Evolutionary conservation across 768 basidiomycete species (phyloP), one percentile per base, ranked within the genome.

Genomic region (Hebeloma cylindrosporum): DNA sequence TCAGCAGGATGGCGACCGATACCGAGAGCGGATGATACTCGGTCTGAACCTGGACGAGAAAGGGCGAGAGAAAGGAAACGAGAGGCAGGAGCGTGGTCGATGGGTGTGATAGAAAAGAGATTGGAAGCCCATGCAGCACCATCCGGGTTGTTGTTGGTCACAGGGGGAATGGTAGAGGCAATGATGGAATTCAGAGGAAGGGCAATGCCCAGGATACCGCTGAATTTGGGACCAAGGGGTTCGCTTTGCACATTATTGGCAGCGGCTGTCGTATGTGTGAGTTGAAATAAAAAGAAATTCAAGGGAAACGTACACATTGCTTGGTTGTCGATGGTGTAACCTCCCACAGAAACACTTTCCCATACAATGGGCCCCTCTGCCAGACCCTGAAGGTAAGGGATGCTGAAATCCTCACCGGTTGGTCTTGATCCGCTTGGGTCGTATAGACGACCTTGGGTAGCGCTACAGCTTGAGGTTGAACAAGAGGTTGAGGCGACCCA

Each of bases 401-500:
- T 80, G 4, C 40, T 45, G 42, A 88, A 81, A 1, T 60, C 32
- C 9, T 52, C 29, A 6, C 63, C 70, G 0, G 85, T 79, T 0
- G 67, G 43, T 1, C 49, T 64, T 1, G 82, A 72, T 1, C 59
- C 61, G 16, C 70, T 67, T 1, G 85, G 74, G 46, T 88, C 73
- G 58, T 88, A 91, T 3, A 73, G 60, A 7, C 67, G 68, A 13
- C 76, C 76, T 25, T 58, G 60, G 0, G 74, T 70, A 11, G 67
- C 60, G 13, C 62, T 62, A 52, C 87, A 89, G 0, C 69, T 53
- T 0, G 74, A 65, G 0, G 82, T 73, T 2, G 75, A 68, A 50
- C 89, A 91, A 2, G 78, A 75, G 8, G 72, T 74, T 1, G 85
- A 84, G 0, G 84, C 82, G 33, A 91, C 67, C 88, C 88, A 91